Evolutionary conservation across 2,329 filamentous ascomycete species (phyloP).

Genomic region (Diaporthe velutina): DNA sequence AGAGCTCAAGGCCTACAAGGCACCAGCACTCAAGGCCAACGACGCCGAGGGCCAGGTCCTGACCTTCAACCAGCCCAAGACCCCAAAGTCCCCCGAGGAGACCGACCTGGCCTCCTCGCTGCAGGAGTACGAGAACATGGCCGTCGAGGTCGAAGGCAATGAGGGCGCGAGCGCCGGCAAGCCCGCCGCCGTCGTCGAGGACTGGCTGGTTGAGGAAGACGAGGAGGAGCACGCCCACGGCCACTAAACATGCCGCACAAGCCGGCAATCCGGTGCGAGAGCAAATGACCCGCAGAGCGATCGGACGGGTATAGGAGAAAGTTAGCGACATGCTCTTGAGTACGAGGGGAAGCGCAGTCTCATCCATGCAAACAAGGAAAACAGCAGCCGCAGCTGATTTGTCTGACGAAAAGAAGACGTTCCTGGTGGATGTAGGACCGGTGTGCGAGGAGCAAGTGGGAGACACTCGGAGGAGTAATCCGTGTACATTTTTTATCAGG

Average conservation of each 20-base stretch:
- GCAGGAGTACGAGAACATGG: slow-evolving; percentile 93
- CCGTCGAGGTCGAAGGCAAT: slow-evolving; percentile 94
- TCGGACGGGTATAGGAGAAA: not conserved
- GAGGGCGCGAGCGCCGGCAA: slow-evolving; percentile 71
- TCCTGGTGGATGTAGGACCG: not conserved
- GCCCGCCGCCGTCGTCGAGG: slow-evolving; percentile 68
- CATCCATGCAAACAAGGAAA: slow-evolving; percentile 9
- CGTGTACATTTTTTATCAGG: slow-evolving; percentile 54
- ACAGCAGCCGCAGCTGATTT: slow-evolving; percentile 25
- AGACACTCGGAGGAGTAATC: slow-evolving; percentile 48
- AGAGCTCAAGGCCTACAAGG: slow-evolving; percentile 97
- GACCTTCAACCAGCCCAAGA: slow-evolving; percentile 83
- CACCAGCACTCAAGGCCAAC: slow-evolving; percentile 82
- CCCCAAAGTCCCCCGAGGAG: slow-evolving; percentile 93
- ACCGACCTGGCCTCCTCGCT: slow-evolving; percentile 90
- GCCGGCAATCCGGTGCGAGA: slow-evolving; percentile 1
- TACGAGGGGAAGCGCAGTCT: slow-evolving; percentile 13
- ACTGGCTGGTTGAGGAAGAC: slow-evolving; percentile 89
- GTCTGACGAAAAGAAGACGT: slow-evolving; percentile 14
- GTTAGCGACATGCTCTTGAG: slow-evolving; percentile 8
- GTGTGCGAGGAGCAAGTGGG: slow-evolving; percentile 27
- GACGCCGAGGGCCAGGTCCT: slow-evolving; percentile 93
- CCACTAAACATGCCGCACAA: slow-evolving; percentile 56
- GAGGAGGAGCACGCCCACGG: slow-evolving; percentile 58
- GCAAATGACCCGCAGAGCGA: not conserved